Percentiles rank a stretch among this genome's conserved stretches.
phyloP scores from a whole-genome alignment of 2,329 filamentous ascomycete genomes.

The Venturia nashicola region DNA sequence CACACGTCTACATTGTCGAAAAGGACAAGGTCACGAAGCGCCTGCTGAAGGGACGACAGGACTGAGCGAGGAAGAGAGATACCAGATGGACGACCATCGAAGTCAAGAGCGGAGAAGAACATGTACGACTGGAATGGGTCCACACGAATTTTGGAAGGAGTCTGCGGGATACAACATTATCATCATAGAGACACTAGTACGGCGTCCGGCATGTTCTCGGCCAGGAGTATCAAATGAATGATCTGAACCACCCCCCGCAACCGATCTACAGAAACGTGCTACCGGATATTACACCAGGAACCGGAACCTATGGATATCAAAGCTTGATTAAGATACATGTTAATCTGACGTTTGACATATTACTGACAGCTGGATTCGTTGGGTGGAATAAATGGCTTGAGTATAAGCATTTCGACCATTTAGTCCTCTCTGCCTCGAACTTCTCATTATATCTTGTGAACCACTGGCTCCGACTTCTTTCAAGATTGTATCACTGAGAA shows the following conservation, averaged over 20 bases:
- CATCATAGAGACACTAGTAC: neutral
- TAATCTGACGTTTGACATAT: neutral
- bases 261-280: neutral
- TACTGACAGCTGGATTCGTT: neutral
- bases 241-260: neutral
- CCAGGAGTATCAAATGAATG: neutral
- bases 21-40: slow-evolving; percentile 99
- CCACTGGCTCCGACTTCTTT: neutral
- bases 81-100: neutral
- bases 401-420: neutral
- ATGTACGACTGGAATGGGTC: neutral
- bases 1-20: slow-evolving; percentile 98
- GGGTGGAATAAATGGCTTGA: neutral
- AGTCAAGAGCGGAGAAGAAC: neutral
- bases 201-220: neutral
- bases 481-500: neutral
- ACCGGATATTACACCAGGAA: neutral
- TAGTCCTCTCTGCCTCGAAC: neutral
- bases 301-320: neutral
- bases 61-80: slow-evolving; percentile 32
- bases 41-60: slow-evolving; percentile 94
- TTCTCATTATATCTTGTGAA: neutral
- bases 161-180: neutral
- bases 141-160: neutral
- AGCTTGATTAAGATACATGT: neutral